Evolutionary conservation across 495 filamentous ascomycete species (phyloP).

Genomic region (Hyphodiscus hymeniophilus): DNA sequence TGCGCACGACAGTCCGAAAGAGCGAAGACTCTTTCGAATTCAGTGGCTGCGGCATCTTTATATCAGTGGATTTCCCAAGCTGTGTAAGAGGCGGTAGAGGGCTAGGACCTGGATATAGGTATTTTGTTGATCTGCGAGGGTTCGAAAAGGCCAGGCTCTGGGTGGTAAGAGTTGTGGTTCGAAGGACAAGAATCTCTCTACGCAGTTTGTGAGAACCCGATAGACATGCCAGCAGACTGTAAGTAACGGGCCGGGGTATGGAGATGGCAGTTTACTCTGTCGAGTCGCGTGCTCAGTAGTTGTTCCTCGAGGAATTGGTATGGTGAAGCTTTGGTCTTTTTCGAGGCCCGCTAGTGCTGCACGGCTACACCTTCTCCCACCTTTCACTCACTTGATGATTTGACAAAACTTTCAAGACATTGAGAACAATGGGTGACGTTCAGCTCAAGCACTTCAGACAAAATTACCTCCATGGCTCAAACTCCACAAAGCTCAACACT

Average conservation of each 20-base stretch:
- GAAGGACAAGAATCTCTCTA: background rate
- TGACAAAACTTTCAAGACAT: too few relatives aligned
- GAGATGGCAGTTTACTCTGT: background rate
- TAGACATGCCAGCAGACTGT: background rate
- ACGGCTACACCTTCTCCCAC: too few relatives aligned
- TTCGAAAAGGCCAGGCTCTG: background rate
- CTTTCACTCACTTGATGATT: too few relatives aligned
- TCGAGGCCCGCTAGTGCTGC: too few relatives aligned
- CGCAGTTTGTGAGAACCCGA: background rate
- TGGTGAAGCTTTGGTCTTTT: too few relatives aligned
- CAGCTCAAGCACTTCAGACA: background rate
- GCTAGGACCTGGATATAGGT: background rate
- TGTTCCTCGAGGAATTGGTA: background rate
- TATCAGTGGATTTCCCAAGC: background rate
- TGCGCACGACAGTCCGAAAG: slow-evolving; percentile 87
- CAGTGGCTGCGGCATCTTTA: slow-evolving; percentile 68
- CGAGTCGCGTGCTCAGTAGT: background rate
- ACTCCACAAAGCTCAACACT: slow-evolving; percentile 12
- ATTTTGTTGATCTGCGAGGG: background rate
- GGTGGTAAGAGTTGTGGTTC: background rate
- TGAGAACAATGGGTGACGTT: background rate
- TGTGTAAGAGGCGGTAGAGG: background rate
- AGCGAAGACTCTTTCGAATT: slow-evolving; percentile 84
- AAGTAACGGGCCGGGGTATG: too few relatives aligned
- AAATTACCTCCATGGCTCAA: slow-evolving; percentile 4